Evolutionary conservation across 176 grass and related monocot species (phyloP).

Genomic region (Musa beccarii): DNA sequence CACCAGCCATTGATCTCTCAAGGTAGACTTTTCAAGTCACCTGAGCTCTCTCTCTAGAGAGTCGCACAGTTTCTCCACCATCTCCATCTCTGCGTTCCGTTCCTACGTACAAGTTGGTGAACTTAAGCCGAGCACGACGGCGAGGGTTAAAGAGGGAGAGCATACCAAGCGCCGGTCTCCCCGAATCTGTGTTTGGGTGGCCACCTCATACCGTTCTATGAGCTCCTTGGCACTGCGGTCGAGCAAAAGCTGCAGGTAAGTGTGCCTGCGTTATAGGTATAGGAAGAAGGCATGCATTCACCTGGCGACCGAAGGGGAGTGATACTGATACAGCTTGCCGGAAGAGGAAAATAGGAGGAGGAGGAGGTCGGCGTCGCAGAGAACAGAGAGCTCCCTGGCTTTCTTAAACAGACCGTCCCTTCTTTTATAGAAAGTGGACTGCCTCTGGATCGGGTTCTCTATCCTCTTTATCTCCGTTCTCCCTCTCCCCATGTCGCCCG

Average conservation of each 20-base stretch:
- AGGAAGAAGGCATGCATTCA: slow-evolving; percentile 8
- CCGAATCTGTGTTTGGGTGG: slow-evolving; percentile 73
- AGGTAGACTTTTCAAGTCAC: slow-evolving; percentile 1
- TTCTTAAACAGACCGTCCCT: slow-evolving; percentile 98
- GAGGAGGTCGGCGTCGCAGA: slow-evolving; percentile 98
- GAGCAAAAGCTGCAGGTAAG: neutral
- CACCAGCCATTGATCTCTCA: neutral
- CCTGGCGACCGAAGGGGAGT: slow-evolving; percentile 70
- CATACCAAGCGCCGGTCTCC: slow-evolving; percentile 51
- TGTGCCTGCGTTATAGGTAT: too few relatives aligned
- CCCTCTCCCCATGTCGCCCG: slow-evolving; percentile 59
- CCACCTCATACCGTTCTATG: slow-evolving; percentile 71
- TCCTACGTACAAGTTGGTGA: slow-evolving; percentile 36
- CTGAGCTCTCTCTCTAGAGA: slow-evolving; percentile 74
- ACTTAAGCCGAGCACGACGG: neutral
- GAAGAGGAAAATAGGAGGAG: slow-evolving; percentile 96
- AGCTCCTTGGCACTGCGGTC: slow-evolving; percentile 46
- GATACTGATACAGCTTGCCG: slow-evolving; percentile 94
- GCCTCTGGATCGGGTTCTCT: slow-evolving; percentile 86
- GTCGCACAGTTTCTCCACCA: slow-evolving; percentile 68
- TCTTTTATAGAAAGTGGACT: slow-evolving; percentile 99
- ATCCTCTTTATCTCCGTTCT: slow-evolving; percentile 99
- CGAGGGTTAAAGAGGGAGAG: neutral
- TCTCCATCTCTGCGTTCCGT: slow-evolving; percentile 53
- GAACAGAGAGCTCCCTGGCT: slow-evolving; percentile 80